Evolutionary conservation across 768 basidiomycete genomes (phyloP), one percentile per base, ranked within the genome.

Genomic region (Lepiota subincarnata): DNA sequence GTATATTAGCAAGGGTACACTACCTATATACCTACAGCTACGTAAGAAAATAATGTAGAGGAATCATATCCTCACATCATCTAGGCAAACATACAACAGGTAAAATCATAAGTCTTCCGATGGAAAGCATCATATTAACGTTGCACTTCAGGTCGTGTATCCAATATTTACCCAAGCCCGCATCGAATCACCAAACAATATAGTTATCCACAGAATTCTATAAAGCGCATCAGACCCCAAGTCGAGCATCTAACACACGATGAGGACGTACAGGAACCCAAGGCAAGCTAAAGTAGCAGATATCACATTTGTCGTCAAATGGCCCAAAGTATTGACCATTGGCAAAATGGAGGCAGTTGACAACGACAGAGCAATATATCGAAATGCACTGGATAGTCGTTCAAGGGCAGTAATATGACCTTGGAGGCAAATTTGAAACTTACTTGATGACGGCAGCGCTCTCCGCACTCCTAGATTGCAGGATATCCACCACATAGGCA

Each of bases 401-500:
- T 41, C n/a, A 42, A n/a, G 18, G 24, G 2, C 24, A 24, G n/a
- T 24, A 5, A 24, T 24, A 53, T 16, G 6, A 8, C 24, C 34
- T 34, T 20, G 19, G 22, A 7, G n/a, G 19, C 26, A 41, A 34
- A 8, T 10, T 2, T 19, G 4, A 10, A 31, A 24, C 79, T 39
- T 50, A 86, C 86, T 67, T 69, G 50, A 69, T 71, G 0, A 79
- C 83, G 2, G 83, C 86, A 64, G 77, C 73, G 19, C 75, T 72
- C 61, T 88, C 85, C 1, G 86, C 83, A 57, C 86, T 86, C 19
- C 75, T 73, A 20, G 71, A 62, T 26, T 81, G 84, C 66, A 87
- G 56, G n/a, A 86, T 66, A 56, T 88, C 87, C 6, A 87, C 76
- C 37, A 69, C 66, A 55, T 86, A 87, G 5, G 86, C 73, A 8